Evolutionary conservation across 2,329 filamentous ascomycete genomes (phyloP).

Genomic region (Botrytis fragariae): DNA sequence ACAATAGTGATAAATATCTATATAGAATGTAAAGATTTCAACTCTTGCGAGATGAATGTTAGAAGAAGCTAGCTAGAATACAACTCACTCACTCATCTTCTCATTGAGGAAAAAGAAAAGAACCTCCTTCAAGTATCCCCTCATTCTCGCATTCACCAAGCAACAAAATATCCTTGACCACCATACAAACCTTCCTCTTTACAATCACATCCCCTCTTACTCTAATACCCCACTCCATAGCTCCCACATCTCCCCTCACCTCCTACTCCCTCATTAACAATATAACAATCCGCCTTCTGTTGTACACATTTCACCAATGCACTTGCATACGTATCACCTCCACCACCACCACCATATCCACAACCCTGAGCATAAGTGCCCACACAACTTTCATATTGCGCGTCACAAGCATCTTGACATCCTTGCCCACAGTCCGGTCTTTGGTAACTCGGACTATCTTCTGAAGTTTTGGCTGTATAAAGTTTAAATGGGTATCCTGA

Average conservation of each 20-base stretch:
- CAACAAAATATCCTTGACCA: not conserved
- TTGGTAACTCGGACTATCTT: slow-evolving; percentile 46
- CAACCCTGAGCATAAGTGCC: slow-evolving; percentile 51
- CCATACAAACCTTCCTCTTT: not conserved
- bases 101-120: not conserved
- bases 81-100: not conserved
- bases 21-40: not conserved
- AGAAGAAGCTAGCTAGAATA: not conserved
- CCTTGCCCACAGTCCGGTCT: slow-evolving; percentile 42
- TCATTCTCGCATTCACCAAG: not conserved
- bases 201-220: too few relatives aligned
- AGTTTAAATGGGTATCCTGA: slow-evolving; percentile 50
- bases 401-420: slow-evolving; percentile 53
- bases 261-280: slow-evolving; percentile 43
- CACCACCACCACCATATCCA: slow-evolving; percentile 32
- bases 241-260: slow-evolving; percentile 43
- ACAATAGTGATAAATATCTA: not conserved
- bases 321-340: slow-evolving; percentile 27
- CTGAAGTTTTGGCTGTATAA: slow-evolving; percentile 47
- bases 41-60: not conserved
- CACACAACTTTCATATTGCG: slow-evolving; percentile 50
- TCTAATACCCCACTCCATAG: slow-evolving; percentile 35
- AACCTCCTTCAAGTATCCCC: not conserved
- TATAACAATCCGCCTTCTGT: slow-evolving; percentile 51
- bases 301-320: slow-evolving; percentile 47